These are phyloP conservation scores for Ampelocalamus luodianensis DNA, from an alignment of 176 grass and related monocot genomes.

Conservation along the genomic window DNA sequence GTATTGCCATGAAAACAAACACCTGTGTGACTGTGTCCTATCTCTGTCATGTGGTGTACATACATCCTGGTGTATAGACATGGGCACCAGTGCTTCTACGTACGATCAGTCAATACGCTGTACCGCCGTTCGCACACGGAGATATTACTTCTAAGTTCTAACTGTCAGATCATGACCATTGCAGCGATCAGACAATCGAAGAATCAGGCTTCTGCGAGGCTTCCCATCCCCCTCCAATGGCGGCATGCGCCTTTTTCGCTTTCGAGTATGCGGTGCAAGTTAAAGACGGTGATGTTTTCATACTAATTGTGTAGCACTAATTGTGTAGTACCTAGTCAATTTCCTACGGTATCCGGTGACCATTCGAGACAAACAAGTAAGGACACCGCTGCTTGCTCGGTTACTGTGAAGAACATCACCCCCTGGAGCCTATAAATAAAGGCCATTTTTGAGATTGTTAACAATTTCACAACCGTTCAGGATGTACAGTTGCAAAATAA, in stretches of 20 bases:
- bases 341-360: too few species aligned
- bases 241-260: not conserved
- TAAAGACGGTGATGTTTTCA: not conserved
- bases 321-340: too few species aligned
- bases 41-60: too few species aligned
- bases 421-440: slow-evolving; percentile 45
- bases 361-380: too few species aligned
- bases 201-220: not conserved
- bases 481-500: too few species aligned
- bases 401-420: too few species aligned
- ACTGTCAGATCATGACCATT: not conserved
- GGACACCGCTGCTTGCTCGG: too few species aligned
- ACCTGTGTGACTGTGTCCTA: not conserved
- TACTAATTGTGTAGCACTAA: not conserved
- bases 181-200: not conserved
- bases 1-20: not conserved
- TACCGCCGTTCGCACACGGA: not conserved
- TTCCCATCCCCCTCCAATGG: not conserved
- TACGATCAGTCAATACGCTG: not conserved
- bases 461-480: too few species aligned
- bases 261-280: not conserved
- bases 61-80: not conserved
- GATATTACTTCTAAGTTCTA: not conserved
- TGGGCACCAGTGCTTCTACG: not conserved
- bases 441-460: too few species aligned